Evolutionary conservation across 306 rosid species (phyloP), one percentile per base, ranked within the genome.

Genomic region (Bauhinia variegata): DNA sequence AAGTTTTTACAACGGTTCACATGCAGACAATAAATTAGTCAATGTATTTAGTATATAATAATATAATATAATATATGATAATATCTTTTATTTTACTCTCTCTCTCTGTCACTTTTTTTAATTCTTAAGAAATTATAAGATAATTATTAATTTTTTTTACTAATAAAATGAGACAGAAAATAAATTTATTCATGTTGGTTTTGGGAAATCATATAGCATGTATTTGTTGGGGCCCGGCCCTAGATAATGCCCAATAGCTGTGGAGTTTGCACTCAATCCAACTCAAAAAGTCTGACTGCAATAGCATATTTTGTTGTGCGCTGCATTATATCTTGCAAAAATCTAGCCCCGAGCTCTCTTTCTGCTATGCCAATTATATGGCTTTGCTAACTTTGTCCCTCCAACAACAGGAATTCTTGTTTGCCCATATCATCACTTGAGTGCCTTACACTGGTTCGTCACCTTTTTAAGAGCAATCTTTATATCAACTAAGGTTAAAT

Each of bases 371-470:
- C 78, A 82, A 75, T 80, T 72, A 77, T 66, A 71, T 64, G 81
- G 73, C 7, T 43, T 17, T 34, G 73, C 13, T 37, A 85, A 71
- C 82, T 77, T 77, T 79, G 68, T 79, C 67, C 71, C 76, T 67
- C 60, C 54, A 61, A 65, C 72, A 68, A 76, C 11, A 74, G 63
- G 75, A 67, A 63, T 58, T 72, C 60, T 82, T 75, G 80, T 70
- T 72, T 75, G 65, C 61, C 54, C 75, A 64, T 75, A 72, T 62
- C 76, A 77, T 79, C 69, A 53, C 57, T 75, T 78, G 73, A 80
- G 87, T 83, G 87, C 68, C 82, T 43, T 62, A 48, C 73, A 65
- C 73, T 65, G 38, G 67, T n/a, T n/a, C n/a, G n/a, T 72, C 54
- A 72, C 71, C 49, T 34, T 71, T 68, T 39, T 53, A 67, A 73